A percentile compares a stretch with the other conserved stretches of the same genome.
Evolutionary conservation across 1,284 basidiomycete genomes (phyloP).

Genomic region (Papiliotrema flavescens): DNA sequence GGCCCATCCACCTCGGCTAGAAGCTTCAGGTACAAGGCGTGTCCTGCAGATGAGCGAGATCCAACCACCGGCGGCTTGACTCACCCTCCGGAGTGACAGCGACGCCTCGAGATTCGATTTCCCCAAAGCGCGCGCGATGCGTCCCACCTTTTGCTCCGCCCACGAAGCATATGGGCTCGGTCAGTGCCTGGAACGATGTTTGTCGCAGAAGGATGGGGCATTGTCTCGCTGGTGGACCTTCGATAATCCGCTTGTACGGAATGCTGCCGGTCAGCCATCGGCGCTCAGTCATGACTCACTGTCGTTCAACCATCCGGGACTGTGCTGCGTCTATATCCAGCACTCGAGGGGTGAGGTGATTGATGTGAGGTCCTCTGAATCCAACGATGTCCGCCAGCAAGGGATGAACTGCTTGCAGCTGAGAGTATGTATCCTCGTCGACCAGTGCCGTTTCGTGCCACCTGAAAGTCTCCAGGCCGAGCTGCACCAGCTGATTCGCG

Average conservation of each 20-base stretch:
- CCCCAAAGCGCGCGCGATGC: slow-evolving; percentile 51
- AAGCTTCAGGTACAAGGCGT: slow-evolving; percentile 29
- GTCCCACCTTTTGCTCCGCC: slow-evolving; percentile 20
- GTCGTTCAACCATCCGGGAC: slow-evolving; percentile 40
- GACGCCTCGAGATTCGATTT: slow-evolving; percentile 50
- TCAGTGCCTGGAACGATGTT: slow-evolving; percentile 49
- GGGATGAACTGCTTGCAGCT: slow-evolving; percentile 38
- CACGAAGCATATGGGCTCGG: slow-evolving; percentile 46
- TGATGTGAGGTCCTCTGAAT: slow-evolving; percentile 51
- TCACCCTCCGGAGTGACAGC: slow-evolving; percentile 47
- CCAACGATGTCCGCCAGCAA: slow-evolving; percentile 50
- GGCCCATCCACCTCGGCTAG: slow-evolving; percentile 17
- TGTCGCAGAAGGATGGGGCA: slow-evolving; percentile 49
- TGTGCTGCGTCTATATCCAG: slow-evolving; percentile 51
- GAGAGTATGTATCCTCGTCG: slow-evolving; percentile 33
- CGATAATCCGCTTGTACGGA: slow-evolving; percentile 49
- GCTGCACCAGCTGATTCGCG: slow-evolving; percentile 35
- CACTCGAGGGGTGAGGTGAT: slow-evolving; percentile 50
- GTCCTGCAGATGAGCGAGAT: neutral
- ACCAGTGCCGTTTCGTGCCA: slow-evolving; percentile 49
- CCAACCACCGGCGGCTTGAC: neutral
- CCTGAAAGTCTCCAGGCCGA: slow-evolving; percentile 46
- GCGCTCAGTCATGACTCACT: slow-evolving; percentile 12
- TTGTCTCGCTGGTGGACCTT: slow-evolving; percentile 45
- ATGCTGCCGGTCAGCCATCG: slow-evolving; percentile 29